A percentile compares a stretch with the other conserved stretches of the same genome.
Evolutionary conservation across 129 eudicot genomes (phyloP).

Genomic region (Artemisia tridentata): DNA sequence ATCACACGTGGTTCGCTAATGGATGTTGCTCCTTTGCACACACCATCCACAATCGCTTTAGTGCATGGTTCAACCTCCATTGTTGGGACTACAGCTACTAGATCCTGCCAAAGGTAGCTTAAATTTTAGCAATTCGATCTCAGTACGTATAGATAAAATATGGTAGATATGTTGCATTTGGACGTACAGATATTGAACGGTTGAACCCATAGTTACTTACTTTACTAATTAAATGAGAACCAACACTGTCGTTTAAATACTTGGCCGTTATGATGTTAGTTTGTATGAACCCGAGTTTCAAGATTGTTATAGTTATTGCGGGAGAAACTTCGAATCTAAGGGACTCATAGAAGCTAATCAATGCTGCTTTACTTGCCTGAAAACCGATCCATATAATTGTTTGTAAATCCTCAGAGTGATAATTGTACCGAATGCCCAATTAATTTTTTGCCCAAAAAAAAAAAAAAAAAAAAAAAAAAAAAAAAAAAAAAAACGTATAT

Average conservation of each 20-base stretch:
- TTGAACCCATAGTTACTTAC: conserved; percentile 19
- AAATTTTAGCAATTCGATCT: not conserved
- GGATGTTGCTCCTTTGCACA: conserved; percentile 39
- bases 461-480: not conserved
- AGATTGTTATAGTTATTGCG: conserved; percentile 31
- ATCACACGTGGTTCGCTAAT: conserved; percentile 31
- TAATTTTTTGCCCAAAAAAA: not conserved
- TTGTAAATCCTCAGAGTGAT: too few relatives aligned
- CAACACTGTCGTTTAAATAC: conserved; percentile 17
- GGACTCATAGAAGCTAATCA: conserved; percentile 45
- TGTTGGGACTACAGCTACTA: conserved; percentile 7
- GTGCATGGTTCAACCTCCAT: conserved; percentile 38
- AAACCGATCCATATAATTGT: not conserved
- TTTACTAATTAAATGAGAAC: conserved; percentile 8
- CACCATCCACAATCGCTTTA: conserved; percentile 33
- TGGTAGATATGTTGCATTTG: not conserved
- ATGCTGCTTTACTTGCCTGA: conserved; percentile 70
- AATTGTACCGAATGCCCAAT: not conserved
- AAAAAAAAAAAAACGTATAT: not conserved
- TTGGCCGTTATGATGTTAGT: conserved; percentile 31
- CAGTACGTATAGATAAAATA: not conserved
- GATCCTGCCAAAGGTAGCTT: conserved; percentile 10
- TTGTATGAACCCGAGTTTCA: conserved; percentile 41
- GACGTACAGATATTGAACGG: not conserved
- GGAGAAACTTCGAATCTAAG: conserved; percentile 45